These are phyloP conservation scores for Vigna hirtella DNA, from an alignment of 306 rosid species.

Conservation along the genomic window DNA sequence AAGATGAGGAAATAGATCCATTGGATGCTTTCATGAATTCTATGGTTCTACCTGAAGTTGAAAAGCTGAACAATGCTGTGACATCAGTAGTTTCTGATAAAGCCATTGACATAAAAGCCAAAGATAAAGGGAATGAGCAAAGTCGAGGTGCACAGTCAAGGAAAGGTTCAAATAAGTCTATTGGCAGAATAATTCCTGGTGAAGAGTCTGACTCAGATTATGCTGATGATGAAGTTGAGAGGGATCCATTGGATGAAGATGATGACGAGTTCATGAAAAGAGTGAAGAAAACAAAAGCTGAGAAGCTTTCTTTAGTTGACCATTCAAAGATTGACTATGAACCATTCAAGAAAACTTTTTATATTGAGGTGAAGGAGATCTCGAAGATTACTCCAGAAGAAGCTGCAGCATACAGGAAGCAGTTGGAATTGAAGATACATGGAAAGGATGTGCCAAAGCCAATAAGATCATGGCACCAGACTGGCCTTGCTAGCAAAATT, in stretches of 20 bases:
- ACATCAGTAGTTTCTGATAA: constrained; percentile 48
- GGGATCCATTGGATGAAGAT: constrained; percentile 73
- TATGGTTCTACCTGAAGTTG: constrained; percentile 91
- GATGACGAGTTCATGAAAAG: constrained; percentile 96
- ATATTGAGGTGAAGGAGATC: constrained; percentile 83
- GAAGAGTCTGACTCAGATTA: constrained; percentile 92
- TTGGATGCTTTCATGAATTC: constrained; percentile 95
- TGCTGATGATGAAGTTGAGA: constrained; percentile 71
- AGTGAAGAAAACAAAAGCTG: constrained; percentile 95
- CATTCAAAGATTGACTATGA: constrained; percentile 90
- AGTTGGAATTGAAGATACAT: constrained; percentile 90
- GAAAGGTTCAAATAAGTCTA: constrained; percentile 70
- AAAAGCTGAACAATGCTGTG: constrained; percentile 64
- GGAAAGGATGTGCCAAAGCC: constrained; percentile 99
- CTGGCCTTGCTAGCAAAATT: constrained; percentile 89
- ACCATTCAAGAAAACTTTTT: constrained; percentile 74
- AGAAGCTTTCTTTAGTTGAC: constrained; percentile 91
- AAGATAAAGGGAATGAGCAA: constrained; percentile 56
- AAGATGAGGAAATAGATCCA: constrained; percentile 79
- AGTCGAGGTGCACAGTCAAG: constrained; percentile 55
- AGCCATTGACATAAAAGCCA: constrained; percentile 52
- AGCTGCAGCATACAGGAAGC: constrained; percentile 74
- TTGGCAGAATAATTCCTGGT: constrained; percentile 93
- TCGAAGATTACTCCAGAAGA: constrained; percentile 71
- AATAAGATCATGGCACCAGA: constrained; percentile 88